Evolutionary conservation across 2,329 filamentous ascomycete genomes (phyloP), one percentile per base, ranked within the genome.

Genomic region (Aspergillus pseudotamarii): DNA sequence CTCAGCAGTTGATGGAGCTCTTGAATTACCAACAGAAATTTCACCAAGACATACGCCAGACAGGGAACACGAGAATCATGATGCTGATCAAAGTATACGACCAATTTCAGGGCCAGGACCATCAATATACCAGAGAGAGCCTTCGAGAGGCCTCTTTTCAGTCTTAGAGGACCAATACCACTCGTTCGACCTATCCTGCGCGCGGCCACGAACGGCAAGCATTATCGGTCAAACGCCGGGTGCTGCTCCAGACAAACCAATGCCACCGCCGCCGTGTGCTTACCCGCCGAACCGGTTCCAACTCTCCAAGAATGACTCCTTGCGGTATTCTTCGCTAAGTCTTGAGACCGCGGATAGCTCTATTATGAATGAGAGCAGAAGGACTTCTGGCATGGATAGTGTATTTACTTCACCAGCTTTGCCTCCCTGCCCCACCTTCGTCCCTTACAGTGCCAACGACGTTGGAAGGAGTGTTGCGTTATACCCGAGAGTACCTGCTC

Each of bases 311-410:
- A 76, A 78, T 46, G 76, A 78, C 59, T 78, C 75, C 5, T 69
- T 74, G 66, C 71, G 76, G 3, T 68, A 76, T 45, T 79, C 77
- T 14, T 76, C 75, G 1, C 64, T 77, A 63, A 79, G 76, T 57
- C 61, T 78, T 1, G 76, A 78, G 57, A 79, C 75, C 1, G 76
- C 74, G 4, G 75, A 77, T 62, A 79, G 76, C 59, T 78, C 76
- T 2, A 78, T 78, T 45, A 60, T 78, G 30, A 75, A 78, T 11
- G 76, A 76, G 34, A 70, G 71, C 46, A 64, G 66, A 57, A 69
- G 70, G 43, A 68, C 68, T 28, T 72, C 72, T n/a, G 73, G 71
- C 2, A 63, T 66, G 8, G 75, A 77, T 11, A 69, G 69, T 28
- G 71, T 73, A 6, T 62, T 75, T 21, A 70, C 68, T 45, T 76